Evolutionary conservation across 2,329 filamentous ascomycete species (phyloP), one percentile per base, ranked within the genome.

Genomic region (Remersonia thermophila): DNA sequence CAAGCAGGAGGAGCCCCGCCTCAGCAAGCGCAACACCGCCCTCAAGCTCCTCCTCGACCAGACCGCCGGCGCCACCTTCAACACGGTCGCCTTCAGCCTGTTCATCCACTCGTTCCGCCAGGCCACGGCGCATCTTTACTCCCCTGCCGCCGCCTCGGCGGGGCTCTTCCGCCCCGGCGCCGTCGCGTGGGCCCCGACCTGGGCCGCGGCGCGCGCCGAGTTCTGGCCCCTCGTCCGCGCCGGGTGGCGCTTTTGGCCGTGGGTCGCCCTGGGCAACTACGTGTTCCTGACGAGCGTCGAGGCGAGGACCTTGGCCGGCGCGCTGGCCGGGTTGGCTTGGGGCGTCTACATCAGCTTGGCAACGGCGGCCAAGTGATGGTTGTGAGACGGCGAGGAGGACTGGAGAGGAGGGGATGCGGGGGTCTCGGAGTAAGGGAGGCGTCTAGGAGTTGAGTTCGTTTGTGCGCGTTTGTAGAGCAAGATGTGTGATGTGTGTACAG

Each of bases 171-270:
- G 20, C 20, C 20, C 20, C 20, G 9, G 20, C 20, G 53, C 52
- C 35, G 67, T 74, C 7, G 50, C 67, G 46, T 67, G 63, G 55
- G 38, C 42, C 2, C 47, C 47, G 14, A 66, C 73, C 3, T 57
- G 67, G 52, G 56, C 50, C 15, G 51, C 58, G 47, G 58, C 65
- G 3, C 52, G 56, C 41, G 53, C 62, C 30, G 79, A 83, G 53
- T 80, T 83, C 46, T 71, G 64, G 59, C 65, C 67, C 0, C 65
- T 89, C 38, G 64, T 84, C 47, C 51, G 61, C 30, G 83, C 85
- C 0, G 79, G 83, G 1, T 75, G 80, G 59, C 78, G 71, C 48
- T 66, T 84, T 37, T 83, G 81, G 70, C 81, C 81, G 1, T 45
- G 69, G 7, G 73, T 85, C 7, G 80, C 76, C 45, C 51, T 79